Conservation (phyloP, 1,284 basidiomycete genomes). For the Sporisorium iseilematis-ciliati region DNA sequence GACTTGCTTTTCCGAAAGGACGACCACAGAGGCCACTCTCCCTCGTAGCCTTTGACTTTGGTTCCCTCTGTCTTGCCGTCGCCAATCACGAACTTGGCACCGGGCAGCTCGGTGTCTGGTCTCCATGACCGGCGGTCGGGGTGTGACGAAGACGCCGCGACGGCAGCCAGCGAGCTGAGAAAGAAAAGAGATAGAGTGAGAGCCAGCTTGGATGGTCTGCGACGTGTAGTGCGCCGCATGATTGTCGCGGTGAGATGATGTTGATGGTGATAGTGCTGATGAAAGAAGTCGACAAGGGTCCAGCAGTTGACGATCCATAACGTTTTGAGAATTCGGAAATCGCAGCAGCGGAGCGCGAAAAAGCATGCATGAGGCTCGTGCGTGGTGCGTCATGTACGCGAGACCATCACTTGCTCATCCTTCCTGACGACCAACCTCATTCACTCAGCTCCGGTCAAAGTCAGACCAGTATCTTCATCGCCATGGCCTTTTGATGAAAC, state of each 20-base stretch:
- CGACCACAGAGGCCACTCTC: slow-evolving; percentile 51
- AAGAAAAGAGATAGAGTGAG: slow-evolving; percentile 36
- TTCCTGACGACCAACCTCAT: not conserved
- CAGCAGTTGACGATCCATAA: not conserved
- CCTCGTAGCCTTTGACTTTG: slow-evolving; percentile 47
- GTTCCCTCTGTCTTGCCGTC: slow-evolving; percentile 41
- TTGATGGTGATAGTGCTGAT: slow-evolving; percentile 12
- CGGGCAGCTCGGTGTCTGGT: slow-evolving; percentile 37
- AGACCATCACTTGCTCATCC: slow-evolving; percentile 4
- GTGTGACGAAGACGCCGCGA: not conserved
- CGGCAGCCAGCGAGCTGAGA: slow-evolving; percentile 18
- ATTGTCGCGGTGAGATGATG: not conserved
- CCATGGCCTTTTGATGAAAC: not conserved
- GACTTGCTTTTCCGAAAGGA: not conserved
- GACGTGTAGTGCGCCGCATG: slow-evolving; percentile 7
- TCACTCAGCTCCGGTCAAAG: not conserved
- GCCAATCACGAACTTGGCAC: slow-evolving; percentile 34
- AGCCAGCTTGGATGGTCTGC: slow-evolving; percentile 18
- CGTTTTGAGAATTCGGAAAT: slow-evolving; percentile 3
- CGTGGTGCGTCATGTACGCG: slow-evolving; percentile 11
- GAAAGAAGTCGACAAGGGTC: slow-evolving; percentile 2
- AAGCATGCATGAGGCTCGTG: slow-evolving; percentile 13
- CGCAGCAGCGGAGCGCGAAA: no score
- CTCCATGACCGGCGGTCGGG: slow-evolving; percentile 22
- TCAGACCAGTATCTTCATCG: not conserved